Base-by-base conservation (phyloP, 805 yeast genomes). In the Danielozyma ontarioensis region DNA sequence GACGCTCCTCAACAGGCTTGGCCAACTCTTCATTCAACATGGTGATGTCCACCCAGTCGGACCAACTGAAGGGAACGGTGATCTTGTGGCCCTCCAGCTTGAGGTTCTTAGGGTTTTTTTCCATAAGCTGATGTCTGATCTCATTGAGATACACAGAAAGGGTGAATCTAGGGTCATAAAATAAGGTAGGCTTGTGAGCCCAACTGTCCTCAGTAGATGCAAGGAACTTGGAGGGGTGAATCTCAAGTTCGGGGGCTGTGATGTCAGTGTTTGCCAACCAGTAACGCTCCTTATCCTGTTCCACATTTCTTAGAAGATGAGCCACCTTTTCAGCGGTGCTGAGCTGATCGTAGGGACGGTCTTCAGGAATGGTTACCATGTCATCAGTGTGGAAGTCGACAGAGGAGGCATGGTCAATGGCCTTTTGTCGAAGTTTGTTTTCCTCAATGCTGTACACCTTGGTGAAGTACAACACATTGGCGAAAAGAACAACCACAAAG, bases 1-100 rank as follows among this genome's bases (percentile, higher is more conserved):
- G 32, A 16, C 38, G 37, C 15, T 41, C 39, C 10, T 28, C 32
- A 3, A 30, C 22, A 13, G 32, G 35, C 28, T 34, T 57, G 25
- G 11, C 24, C 28, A 35, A 18, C 25, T 48, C 41, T 3, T 32
- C 15, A 25, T 44, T 34, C 13, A 41, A 28, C 16, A 57, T 54
- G 5, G 66, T 59, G 55, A 73, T 55, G 37, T 74, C 78, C 3
- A 64, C 62, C 71, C 78, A 74, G 47, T 75, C 80, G 36, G 60
- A 62, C 80, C 80, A 75, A 42, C 73, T 74, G 52, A 75, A 74
- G 0, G 75, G 41, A 2, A 44, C 23, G 13, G 27, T n/a, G 26
- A 41, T 23, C 4, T 31, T 25, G 16, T 40, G 33, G 17, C 42
- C 38, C 15, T 41, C 32, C n/a, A 28, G 14, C 46, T 13, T n/a